These are phyloP conservation scores for Chytriomyces sp. DNA, from an alignment of 192 early-diverging fungal genomes.

Conservation along the genomic window DNA sequence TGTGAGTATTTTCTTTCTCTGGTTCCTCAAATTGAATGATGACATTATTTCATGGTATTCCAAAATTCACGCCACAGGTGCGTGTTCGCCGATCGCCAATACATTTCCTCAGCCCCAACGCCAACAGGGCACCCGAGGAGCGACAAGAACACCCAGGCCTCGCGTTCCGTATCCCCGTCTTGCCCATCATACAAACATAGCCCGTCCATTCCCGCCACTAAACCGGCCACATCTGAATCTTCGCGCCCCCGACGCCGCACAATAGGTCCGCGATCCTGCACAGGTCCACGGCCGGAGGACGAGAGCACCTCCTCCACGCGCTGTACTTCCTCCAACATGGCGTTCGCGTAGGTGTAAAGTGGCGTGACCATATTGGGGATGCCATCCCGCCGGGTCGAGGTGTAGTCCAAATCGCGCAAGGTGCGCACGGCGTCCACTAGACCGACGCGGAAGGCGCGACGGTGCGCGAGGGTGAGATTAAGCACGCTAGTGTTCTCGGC, in stretches of 20 bases:
- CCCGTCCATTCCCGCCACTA: background rate
- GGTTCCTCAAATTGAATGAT: background rate
- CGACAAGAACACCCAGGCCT: background rate
- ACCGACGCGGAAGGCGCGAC: background rate
- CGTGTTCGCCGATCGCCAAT: background rate
- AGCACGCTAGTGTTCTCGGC: no score
- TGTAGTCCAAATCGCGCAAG: background rate
- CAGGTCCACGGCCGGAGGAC: background rate
- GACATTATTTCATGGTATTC: no score
- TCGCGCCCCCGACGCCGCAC: background rate
- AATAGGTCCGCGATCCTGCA: background rate
- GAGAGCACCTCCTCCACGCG: background rate
- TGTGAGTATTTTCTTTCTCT: constrained; percentile 14
- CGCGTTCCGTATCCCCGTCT: no score
- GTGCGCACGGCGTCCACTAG: background rate
- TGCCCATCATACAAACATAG: background rate
- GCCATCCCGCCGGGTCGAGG: background rate
- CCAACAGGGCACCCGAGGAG: background rate
- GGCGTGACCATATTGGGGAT: background rate
- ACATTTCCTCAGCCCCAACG: background rate
- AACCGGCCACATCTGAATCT: background rate
- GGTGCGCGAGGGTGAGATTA: background rate
- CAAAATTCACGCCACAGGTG: background rate
- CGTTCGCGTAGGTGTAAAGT: background rate
- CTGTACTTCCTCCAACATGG: background rate